Base-by-base conservation (phyloP, 2,329 filamentous ascomycete species). In the Alternaria infectoria region DNA sequence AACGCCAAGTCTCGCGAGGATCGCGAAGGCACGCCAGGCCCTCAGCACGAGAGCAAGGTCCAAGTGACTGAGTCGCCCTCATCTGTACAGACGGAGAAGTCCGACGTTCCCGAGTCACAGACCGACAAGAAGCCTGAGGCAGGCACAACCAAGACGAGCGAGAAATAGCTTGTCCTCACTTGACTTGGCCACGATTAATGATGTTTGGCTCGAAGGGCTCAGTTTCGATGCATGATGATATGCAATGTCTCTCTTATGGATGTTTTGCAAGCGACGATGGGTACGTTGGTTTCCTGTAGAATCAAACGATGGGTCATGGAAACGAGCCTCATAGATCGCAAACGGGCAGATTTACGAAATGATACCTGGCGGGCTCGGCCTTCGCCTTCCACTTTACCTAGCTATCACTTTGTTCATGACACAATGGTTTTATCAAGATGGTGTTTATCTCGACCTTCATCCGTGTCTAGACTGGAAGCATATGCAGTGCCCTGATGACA, bases 21-120 rank as follows among this genome's bases (percentile, higher is more conserved):
- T 25, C 74, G 73, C 32, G 72, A 74, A 60, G 71, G 67, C 26
- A 76, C 72, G 4, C 74, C 74, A 9, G 73, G 71, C 19, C 74
- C 71, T 25, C 66, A 73, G 44, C 57, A 68, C 40, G 60, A 62
- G 12, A 68, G 28, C 43, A 54, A 64, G 30, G 57, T 67, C 17
- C 70, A 75, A 19, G 67, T 75, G 13, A 75, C 75, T 19, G 76
- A 77, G 64, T 79, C 77, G 10, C 77, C 77, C 7, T 79, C 77
- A 13, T 80, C 77, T n/a, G 72, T 79, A 3, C 72, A 75, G 61
- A 79, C 77, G 11, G 77, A 79, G 46, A 77, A 78, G 69, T 79
- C 77, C 9, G 74, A 77, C 36, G 63, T 44, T 19, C 36, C 64
- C 15, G 66, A 63, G 21, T 10, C 68, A 6, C 40, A 67, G 45